Percentiles rank a stretch among this genome's conserved stretches.
Conservation (phyloP, 345 rosid species). For the Gossypium herbaceum region DNA sequence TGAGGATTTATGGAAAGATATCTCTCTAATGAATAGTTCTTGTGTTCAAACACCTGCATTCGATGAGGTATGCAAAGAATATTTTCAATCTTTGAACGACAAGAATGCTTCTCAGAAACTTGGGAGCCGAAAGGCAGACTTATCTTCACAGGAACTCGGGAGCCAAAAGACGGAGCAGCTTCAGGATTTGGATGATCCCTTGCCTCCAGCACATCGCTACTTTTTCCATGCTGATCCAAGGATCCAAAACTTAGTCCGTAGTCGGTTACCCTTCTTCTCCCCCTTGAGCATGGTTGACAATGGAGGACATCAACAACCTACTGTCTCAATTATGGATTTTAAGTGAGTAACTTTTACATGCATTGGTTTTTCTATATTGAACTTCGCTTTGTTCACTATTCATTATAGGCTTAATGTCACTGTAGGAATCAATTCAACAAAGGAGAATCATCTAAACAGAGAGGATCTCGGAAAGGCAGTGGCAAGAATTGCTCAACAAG, state of each 20-base stretch:
- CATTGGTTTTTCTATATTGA: neutral
- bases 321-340: slow-evolving; percentile 53
- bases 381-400: neutral
- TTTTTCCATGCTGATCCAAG: slow-evolving; percentile 75
- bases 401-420: slow-evolving; percentile 10
- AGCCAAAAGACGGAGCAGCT: slow-evolving; percentile 27
- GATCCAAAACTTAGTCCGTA: slow-evolving; percentile 46
- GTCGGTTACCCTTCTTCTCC: slow-evolving; percentile 65
- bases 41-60: slow-evolving; percentile 66
- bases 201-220: slow-evolving; percentile 71
- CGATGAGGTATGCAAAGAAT: slow-evolving; percentile 77
- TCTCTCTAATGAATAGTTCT: slow-evolving; percentile 41
- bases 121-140: slow-evolving; percentile 25
- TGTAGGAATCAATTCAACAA: slow-evolving; percentile 71
- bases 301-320: slow-evolving; percentile 32
- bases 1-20: slow-evolving; percentile 67
- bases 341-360: slow-evolving; percentile 35
- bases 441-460: slow-evolving; percentile 46
- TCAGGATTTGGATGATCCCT: slow-evolving; percentile 36
- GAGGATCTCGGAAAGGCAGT: slow-evolving; percentile 25
- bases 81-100: slow-evolving; percentile 50
- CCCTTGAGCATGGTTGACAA: slow-evolving; percentile 43
- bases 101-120: slow-evolving; percentile 30
- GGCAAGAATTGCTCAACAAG: slow-evolving; percentile 35
- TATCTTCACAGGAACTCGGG: slow-evolving; percentile 23